Percentiles rank a stretch among this genome's conserved stretches.
Conservation (phyloP, 2,329 filamentous ascomycete genomes). For the Talaromyces marneffei region DNA sequence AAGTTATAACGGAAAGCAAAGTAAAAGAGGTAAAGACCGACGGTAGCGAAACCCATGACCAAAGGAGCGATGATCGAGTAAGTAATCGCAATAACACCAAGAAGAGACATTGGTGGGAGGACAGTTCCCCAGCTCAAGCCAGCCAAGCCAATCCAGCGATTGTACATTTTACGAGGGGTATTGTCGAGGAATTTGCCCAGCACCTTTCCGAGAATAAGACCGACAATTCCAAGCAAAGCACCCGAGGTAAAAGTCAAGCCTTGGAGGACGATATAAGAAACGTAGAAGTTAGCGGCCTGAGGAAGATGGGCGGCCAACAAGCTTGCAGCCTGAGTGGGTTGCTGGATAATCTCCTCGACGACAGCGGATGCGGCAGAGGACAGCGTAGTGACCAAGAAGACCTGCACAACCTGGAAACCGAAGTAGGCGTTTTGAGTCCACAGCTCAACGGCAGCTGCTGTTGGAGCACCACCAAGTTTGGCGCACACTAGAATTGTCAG, state of each 20-base stretch:
- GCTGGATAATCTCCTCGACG: conserved; percentile 54
- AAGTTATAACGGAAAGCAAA: conserved; percentile 86
- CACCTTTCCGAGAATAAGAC: conserved; percentile 67
- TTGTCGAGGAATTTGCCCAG: conserved; percentile 68
- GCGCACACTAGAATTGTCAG: conserved; percentile 56
- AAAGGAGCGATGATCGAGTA: conserved; percentile 85
- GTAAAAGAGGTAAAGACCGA: conserved; percentile 76
- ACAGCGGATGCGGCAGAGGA: conserved; percentile 73
- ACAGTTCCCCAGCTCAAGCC: conserved; percentile 78
- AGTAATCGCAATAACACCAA: conserved; percentile 74
- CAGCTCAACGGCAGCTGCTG: conserved; percentile 71
- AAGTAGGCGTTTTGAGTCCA: conserved; percentile 92
- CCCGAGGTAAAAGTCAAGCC: conserved; percentile 73
- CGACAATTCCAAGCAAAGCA: conserved; percentile 66
- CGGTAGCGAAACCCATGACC: conserved; percentile 72
- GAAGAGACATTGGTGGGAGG: conserved; percentile 73
- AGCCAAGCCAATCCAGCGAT: conserved; percentile 66
- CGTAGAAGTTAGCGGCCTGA: conserved; percentile 85
- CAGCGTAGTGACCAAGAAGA: conserved; percentile 82
- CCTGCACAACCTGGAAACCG: conserved; percentile 64
- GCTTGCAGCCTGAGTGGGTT: conserved; percentile 57
- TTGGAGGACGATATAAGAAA: conserved; percentile 91
- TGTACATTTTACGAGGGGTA: conserved; percentile 75
- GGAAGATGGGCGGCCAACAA: conserved; percentile 71
- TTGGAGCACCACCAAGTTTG: conserved; percentile 73